Conservation (phyloP, 1,284 basidiomycete species). For the Rhodofomes roseus region DNA sequence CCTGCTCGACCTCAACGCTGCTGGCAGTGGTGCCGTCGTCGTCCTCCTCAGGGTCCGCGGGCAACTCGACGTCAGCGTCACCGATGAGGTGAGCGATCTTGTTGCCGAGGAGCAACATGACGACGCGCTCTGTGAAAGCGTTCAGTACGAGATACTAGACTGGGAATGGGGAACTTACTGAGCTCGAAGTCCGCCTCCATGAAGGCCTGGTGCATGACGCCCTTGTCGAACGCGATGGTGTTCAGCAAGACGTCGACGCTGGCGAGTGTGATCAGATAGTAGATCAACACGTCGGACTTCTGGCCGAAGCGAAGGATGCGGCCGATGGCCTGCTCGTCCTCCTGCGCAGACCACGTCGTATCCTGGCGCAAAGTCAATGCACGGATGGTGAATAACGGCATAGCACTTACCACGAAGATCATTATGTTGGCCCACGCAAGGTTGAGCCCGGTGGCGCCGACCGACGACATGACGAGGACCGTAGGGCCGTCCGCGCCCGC, state of each 20-base stretch:
- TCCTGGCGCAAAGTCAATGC: conserved; percentile 8
- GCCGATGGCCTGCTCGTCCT: conserved; percentile 18
- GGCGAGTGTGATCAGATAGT: conserved; percentile 9
- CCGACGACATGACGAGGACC: conserved; percentile 20
- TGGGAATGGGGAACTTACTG: too few relatives aligned
- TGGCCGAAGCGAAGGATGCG: conserved; percentile 15
- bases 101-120: too few relatives aligned
- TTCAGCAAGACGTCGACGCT: conserved; percentile 9
- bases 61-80: too few relatives aligned
- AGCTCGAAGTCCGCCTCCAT: too few relatives aligned
- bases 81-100: too few relatives aligned
- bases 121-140: too few relatives aligned
- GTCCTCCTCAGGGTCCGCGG: too few relatives aligned
- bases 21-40: too few relatives aligned
- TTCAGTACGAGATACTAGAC: too few relatives aligned
- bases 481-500: background rate
- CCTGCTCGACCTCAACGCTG: too few relatives aligned
- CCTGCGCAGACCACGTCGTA: conserved; percentile 16
- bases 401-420: conserved; percentile 14
- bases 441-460: conserved; percentile 16
- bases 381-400: background rate
- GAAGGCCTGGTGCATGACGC: conserved; percentile 1
- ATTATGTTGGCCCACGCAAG: conserved; percentile 21
- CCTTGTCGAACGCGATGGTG: conserved; percentile 9
- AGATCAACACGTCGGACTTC: conserved; percentile 13